phyloP scores from a whole-genome alignment of 192 early-diverging fungal genomes.

The Chytriomyces sp. region DNA sequence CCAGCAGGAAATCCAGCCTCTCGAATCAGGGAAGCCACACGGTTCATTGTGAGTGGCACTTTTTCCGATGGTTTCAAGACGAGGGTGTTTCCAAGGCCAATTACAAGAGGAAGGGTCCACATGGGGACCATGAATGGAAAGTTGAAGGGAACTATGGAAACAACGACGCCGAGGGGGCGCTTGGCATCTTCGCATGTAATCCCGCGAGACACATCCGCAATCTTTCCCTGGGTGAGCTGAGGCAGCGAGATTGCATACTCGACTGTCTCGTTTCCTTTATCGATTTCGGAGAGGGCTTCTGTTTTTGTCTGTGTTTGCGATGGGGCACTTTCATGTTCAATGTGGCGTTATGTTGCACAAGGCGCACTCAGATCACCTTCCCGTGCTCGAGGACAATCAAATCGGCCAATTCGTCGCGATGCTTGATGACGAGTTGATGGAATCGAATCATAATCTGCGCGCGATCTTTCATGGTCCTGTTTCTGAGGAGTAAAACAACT shows the following conservation, averaged over 20 bases:
- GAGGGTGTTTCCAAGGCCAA: constrained; percentile 71
- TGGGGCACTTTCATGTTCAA: not conserved
- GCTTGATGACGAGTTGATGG: constrained; percentile 60
- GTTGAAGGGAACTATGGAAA: constrained; percentile 79
- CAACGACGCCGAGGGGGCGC: constrained; percentile 76
- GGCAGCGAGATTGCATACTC: constrained; percentile 77
- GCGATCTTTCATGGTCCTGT: constrained; percentile 73
- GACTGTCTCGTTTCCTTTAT: constrained; percentile 80
- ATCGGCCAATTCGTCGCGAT: constrained; percentile 70
- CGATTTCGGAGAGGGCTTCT: constrained; percentile 74
- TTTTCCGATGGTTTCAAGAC: constrained; percentile 84
- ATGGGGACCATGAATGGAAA: constrained; percentile 84
- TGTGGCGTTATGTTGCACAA: not conserved
- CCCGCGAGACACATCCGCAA: constrained; percentile 65
- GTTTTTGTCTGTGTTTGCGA: constrained; percentile 47
- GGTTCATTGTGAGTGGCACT: constrained; percentile 79
- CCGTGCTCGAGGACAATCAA: constrained; percentile 81
- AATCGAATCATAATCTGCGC: constrained; percentile 65
- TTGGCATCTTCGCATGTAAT: constrained; percentile 69
- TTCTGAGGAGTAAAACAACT: constrained; percentile 1
- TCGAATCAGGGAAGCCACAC: constrained; percentile 43
- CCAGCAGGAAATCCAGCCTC: constrained; percentile 72
- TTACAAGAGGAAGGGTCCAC: constrained; percentile 80
- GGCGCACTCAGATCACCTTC: constrained; percentile 47
- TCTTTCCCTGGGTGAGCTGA: constrained; percentile 65